Conservation (phyloP, 2,329 filamentous ascomycete species). For the Aspergillus phoenicis region DNA sequence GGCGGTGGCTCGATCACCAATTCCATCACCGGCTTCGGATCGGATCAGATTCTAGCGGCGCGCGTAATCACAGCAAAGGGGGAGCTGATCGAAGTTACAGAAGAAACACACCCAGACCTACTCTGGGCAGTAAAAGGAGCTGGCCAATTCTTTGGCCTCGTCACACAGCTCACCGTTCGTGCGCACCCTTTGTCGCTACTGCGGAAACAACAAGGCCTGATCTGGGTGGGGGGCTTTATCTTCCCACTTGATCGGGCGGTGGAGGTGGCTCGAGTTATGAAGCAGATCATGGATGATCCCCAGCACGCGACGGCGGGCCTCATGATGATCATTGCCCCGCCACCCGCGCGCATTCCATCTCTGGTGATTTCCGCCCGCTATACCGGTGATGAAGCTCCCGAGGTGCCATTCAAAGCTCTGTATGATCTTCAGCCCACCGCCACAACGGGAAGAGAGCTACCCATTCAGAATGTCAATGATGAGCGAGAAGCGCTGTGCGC, state of each 20-base stretch:
- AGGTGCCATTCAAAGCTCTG: not conserved
- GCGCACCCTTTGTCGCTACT: not conserved
- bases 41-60: not conserved
- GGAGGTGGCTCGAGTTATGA: slow-evolving; percentile 1
- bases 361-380: slow-evolving; percentile 2
- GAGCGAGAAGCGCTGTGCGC: not conserved
- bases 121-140: not conserved
- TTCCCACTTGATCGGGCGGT: not conserved
- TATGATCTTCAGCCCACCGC: not conserved
- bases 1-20: slow-evolving; percentile 2
- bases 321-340: slow-evolving; percentile 1
- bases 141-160: slow-evolving; percentile 2
- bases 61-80: not conserved
- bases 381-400: not conserved
- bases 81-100: not conserved
- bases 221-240: slow-evolving; percentile 3
- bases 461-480: not conserved
- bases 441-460: not conserved
- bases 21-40: slow-evolving; percentile 6
- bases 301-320: not conserved
- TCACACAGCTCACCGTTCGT: not conserved
- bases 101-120: not conserved
- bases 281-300: not conserved
- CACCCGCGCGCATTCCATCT: not conserved
- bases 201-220: not conserved